phyloP scores from a whole-genome alignment of 805 yeast genomes.

The Starmera dryadoides region DNA sequence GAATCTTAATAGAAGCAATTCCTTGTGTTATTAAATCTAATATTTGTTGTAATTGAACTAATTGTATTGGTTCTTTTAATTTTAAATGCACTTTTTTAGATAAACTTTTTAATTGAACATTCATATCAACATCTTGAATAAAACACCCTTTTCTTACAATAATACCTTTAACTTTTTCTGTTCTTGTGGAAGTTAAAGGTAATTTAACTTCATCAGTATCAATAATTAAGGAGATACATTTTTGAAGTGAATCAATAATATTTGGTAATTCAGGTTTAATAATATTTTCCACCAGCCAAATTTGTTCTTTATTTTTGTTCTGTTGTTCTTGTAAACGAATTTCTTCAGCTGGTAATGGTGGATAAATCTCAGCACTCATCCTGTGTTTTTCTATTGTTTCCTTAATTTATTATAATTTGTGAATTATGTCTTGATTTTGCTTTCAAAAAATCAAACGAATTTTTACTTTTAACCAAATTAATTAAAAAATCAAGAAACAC shows the following conservation, averaged over 20 bases:
- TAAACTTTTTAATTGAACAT: constrained; percentile 28
- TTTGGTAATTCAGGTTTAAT: constrained; percentile 41
- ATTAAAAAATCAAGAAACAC: too few species aligned
- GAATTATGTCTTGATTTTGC: too few species aligned
- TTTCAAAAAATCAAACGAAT: too few species aligned
- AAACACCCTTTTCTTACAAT: constrained; percentile 48
- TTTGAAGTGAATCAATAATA: constrained; percentile 33
- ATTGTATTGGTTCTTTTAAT: constrained; percentile 29
- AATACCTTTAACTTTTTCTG: constrained; percentile 54
- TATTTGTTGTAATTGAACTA: constrained; percentile 34
- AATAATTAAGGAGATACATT: constrained; percentile 32
- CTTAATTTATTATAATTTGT: too few species aligned
- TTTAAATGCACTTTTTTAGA: constrained; percentile 34
- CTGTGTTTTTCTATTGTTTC: constrained; percentile 3
- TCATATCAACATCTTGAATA: constrained; percentile 39
- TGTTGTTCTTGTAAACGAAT: constrained; percentile 4
- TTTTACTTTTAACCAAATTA: too few species aligned
- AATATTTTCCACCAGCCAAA: constrained; percentile 41
- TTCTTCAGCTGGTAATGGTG: constrained; percentile 16
- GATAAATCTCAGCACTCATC: constrained; percentile 29
- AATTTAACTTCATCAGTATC: constrained; percentile 39
- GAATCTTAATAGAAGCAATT: constrained; percentile 14
- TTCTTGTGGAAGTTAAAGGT: constrained; percentile 48
- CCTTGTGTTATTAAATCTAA: constrained; percentile 23
- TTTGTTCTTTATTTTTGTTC: constrained; percentile 22